Conservation (phyloP, 2,329 filamentous ascomycete species). For the Biscogniauxia sp. region DNA sequence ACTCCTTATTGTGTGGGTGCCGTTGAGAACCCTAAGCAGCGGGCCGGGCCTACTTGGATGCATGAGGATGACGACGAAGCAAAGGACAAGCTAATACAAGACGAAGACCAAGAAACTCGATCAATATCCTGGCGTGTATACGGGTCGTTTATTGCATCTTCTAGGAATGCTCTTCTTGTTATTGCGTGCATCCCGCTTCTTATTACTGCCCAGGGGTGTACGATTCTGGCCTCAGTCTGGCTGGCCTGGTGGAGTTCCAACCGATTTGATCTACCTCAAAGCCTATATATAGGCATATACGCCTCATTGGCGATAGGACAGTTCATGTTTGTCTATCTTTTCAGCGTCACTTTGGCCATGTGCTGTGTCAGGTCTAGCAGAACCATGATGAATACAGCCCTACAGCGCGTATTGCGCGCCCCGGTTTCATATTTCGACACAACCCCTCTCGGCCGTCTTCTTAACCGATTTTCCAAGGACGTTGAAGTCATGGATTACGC, state of each 20-base stretch:
- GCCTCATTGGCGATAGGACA: slow-evolving; percentile 52
- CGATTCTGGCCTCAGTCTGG: slow-evolving; percentile 64
- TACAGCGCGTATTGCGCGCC: slow-evolving; percentile 41
- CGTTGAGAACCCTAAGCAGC: background rate
- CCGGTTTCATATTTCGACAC: slow-evolving; percentile 65
- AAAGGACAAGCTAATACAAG: slow-evolving; percentile 44
- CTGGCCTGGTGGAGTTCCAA: slow-evolving; percentile 65
- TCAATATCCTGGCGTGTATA: slow-evolving; percentile 61
- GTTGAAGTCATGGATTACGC: slow-evolving; percentile 68
- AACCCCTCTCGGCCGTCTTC: slow-evolving; percentile 66
- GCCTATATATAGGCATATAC: slow-evolving; percentile 62
- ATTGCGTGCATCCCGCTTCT: slow-evolving; percentile 52
- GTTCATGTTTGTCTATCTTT: slow-evolving; percentile 56
- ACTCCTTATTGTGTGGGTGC: background rate
- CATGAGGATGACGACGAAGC: background rate
- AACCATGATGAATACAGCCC: slow-evolving; percentile 61
- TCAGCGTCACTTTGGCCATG: slow-evolving; percentile 57
- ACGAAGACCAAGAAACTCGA: slow-evolving; percentile 54
- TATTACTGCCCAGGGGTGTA: slow-evolving; percentile 48
- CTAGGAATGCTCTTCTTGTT: slow-evolving; percentile 53
- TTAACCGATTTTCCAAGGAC: slow-evolving; percentile 68
- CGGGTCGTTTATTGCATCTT: slow-evolving; percentile 59
- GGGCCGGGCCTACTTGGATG: slow-evolving; percentile 1
- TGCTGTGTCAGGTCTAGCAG: slow-evolving; percentile 60
- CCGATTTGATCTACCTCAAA: slow-evolving; percentile 51